Conservation (phyloP, 163 green algal species). For the Chlamydomonas reinhardtii region DNA sequence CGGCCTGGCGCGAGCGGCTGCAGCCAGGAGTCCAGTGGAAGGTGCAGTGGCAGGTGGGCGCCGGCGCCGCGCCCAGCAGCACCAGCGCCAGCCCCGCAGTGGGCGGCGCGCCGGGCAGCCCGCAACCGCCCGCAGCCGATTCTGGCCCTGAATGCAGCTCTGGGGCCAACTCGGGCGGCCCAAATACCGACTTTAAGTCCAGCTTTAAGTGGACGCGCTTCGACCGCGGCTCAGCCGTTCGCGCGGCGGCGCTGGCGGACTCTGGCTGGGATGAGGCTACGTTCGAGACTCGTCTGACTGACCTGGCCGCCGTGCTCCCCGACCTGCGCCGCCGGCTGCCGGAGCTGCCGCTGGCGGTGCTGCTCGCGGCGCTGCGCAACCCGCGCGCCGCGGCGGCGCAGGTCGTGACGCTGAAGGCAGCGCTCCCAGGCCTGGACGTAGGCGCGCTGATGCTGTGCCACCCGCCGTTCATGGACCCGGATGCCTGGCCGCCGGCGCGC, state of each 20-base stretch:
- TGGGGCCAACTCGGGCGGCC: too few relatives aligned
- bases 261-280: background rate
- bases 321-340: conserved; percentile 29
- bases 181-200: too few relatives aligned
- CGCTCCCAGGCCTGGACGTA: conserved; percentile 28
- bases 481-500: background rate
- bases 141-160: too few relatives aligned
- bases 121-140: too few relatives aligned
- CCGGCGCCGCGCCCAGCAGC: background rate
- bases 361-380: conserved; percentile 15
- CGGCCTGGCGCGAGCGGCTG: conserved; percentile 48
- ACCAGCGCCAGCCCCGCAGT: too few relatives aligned
- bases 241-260: background rate
- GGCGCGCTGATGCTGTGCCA: conserved; percentile 31
- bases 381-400: background rate
- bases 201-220: conserved; percentile 31
- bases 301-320: conserved; percentile 28
- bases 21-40: background rate
- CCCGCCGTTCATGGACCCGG: conserved; percentile 16
- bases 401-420: conserved; percentile 18
- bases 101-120: too few relatives aligned
- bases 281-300: background rate
- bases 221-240: conserved; percentile 1
- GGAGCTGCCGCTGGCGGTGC: background rate
- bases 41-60: conserved; percentile 50